phyloP scores from a whole-genome alignment of 257 asterid species.

The Jasminum sambac region DNA sequence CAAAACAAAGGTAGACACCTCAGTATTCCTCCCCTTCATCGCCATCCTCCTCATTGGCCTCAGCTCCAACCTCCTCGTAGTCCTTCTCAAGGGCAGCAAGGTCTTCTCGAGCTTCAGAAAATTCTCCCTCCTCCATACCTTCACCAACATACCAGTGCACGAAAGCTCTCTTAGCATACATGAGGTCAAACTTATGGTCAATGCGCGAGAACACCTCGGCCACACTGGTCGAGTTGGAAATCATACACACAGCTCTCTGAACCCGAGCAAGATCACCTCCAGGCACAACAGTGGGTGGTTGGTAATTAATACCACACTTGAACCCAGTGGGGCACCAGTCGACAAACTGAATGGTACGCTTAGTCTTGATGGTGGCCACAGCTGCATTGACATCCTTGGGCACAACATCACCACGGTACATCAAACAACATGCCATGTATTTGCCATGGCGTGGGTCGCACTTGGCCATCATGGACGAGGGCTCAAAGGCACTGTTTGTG shows the following conservation, averaged over 20 bases:
- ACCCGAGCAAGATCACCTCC: constrained; percentile 49
- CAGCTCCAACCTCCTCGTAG: constrained; percentile 40
- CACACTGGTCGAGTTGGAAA: constrained; percentile 47
- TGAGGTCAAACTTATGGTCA: constrained; percentile 45
- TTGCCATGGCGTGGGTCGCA: constrained; percentile 54
- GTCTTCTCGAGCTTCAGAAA: constrained; percentile 49
- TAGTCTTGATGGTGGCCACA: constrained; percentile 43
- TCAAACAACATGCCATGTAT: constrained; percentile 50
- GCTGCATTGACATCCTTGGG: constrained; percentile 48
- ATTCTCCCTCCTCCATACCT: constrained; percentile 55
- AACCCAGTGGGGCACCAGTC: constrained; percentile 53
- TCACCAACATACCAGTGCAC: constrained; percentile 54
- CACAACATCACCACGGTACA: constrained; percentile 53
- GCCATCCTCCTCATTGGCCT: constrained; percentile 35
- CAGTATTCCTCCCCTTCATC: constrained; percentile 41
- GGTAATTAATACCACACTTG: constrained; percentile 48
- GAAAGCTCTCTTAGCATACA: constrained; percentile 47
- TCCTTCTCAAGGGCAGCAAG: constrained; percentile 45
- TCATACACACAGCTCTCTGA: constrained; percentile 48
- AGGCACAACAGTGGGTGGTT: constrained; percentile 45
- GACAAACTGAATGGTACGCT: constrained; percentile 50
- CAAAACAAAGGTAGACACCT: background rate
- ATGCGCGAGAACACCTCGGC: constrained; percentile 50
- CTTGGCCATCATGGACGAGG: constrained; percentile 51
- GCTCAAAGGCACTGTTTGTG: constrained; percentile 50